phyloP scores from a whole-genome alignment of 1,139 yeast species.

The Scheffersomyces lignicola region DNA sequence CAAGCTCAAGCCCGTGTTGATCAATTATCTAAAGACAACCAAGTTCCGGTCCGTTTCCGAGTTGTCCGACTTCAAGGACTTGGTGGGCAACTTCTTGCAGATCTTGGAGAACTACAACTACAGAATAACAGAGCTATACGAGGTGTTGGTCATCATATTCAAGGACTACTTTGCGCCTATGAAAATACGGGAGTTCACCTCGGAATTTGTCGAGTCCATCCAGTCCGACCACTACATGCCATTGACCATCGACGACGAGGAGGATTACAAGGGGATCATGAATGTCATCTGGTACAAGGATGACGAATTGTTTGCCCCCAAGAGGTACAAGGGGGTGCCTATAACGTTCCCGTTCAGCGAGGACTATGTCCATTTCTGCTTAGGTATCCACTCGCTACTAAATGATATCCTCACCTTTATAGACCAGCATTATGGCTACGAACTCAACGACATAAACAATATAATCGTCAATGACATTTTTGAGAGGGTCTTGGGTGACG shows the following conservation, averaged over 20 bases:
- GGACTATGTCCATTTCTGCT: constrained; percentile 82
- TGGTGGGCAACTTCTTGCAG: constrained; percentile 72
- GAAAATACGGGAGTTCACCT: constrained; percentile 56
- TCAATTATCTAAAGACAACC: constrained; percentile 34
- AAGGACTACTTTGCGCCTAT: constrained; percentile 58
- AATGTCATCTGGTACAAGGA: constrained; percentile 70
- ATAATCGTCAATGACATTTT: constrained; percentile 60
- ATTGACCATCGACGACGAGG: constrained; percentile 59
- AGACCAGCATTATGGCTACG: constrained; percentile 60
- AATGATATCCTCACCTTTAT: constrained; percentile 63
- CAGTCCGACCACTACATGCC: constrained; percentile 91
- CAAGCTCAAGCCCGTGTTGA: constrained; percentile 57
- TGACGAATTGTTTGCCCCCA: constrained; percentile 45
- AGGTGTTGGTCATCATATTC: constrained; percentile 59
- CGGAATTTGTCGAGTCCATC: constrained; percentile 61
- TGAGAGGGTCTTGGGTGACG: constrained; percentile 64
- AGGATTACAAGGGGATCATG: constrained; percentile 63
- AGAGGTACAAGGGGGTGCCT: constrained; percentile 49
- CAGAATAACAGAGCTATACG: constrained; percentile 60
- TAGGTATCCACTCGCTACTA: constrained; percentile 66
- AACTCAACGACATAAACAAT: constrained; percentile 44
- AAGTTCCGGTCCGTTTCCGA: constrained; percentile 30
- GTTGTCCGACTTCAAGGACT: constrained; percentile 44
- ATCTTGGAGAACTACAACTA: constrained; percentile 74
- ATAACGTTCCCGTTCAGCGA: constrained; percentile 86